Conservation (phyloP, 768 basidiomycete species). For the Megacollybia marginata region DNA sequence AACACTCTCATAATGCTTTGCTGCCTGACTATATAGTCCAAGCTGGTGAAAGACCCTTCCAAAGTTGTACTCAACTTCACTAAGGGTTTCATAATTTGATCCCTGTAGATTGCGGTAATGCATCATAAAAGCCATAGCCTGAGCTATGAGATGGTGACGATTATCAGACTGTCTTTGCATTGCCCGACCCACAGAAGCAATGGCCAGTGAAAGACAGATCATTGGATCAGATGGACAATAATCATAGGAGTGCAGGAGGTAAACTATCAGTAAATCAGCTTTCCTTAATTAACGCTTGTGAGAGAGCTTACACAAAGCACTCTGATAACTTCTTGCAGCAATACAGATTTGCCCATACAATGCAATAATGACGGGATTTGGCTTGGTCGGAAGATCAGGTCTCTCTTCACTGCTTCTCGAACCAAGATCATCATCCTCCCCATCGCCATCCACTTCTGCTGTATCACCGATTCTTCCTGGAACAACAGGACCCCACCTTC, state of each 20-base stretch:
- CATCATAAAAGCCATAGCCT: conserved; percentile 82
- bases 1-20: conserved; percentile 76
- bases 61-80: conserved; percentile 92
- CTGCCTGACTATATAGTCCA: conserved; percentile 78
- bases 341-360: conserved; percentile 82
- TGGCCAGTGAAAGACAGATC: conserved; percentile 74
- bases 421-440: conserved; percentile 21
- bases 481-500: conserved; percentile 45
- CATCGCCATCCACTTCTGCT: conserved; percentile 30
- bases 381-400: conserved; percentile 52
- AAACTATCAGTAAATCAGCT: conserved; percentile 48
- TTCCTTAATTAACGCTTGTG: not conserved
- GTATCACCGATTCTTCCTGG: conserved; percentile 30
- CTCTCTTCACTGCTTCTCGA: conserved; percentile 5
- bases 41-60: conserved; percentile 88
- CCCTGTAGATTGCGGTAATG: conserved; percentile 68
- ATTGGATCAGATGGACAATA: conserved; percentile 78
- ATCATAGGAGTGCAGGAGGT: conserved; percentile 84
- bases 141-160: conserved; percentile 71
- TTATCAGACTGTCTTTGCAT: conserved; percentile 96
- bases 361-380: conserved; percentile 62
- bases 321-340: conserved; percentile 83
- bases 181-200: conserved; percentile 82
- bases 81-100: conserved; percentile 30
- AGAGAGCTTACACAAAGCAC: conserved; percentile 70